Evolutionary conservation across 106 monocot genomes (phyloP), one percentile per base, ranked within the genome.

Genomic region (Posidonia australis): DNA sequence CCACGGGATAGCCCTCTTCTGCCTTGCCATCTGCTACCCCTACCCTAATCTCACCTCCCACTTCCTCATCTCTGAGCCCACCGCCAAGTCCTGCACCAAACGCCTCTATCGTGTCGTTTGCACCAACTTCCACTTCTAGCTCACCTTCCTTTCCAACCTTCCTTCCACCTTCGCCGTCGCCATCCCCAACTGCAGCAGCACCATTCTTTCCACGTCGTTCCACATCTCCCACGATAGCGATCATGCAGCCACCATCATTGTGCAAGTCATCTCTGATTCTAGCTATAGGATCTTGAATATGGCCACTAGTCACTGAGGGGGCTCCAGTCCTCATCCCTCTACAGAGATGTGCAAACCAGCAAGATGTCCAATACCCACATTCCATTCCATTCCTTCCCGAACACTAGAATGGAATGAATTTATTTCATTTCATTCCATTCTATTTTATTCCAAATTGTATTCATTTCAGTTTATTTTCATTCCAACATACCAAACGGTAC

Each of bases 121-220:
- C 77, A 86, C 86, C 58, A 91, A 91, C 59, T 91, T 83, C 78
- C 83, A 83, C 41, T 91, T 91, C 77, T 87, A 74, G 77, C 81
- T 91, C 29, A 68, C 86, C 51, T 91, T 87, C 71, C 86, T 81
- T 19, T 19, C 77, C 25, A 17, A 60, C 9, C 42, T 69, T 70
- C 51, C 21, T 81, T 84, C 67, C n/a, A n/a, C n/a, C n/a, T n/a
- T n/a, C n/a, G n/a, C n/a, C n/a, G n/a, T n/a, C n/a, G n/a, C n/a
- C n/a, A n/a, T n/a, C n/a, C n/a, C n/a, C n/a, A n/a, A n/a, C n/a
- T 91, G 81, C 72, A n/a, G 90, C 65, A 86, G 86, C 44, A 81
- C 81, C 14, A 16, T 91, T 12, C 63, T 66, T 62, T 73, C 66
- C 46, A 36, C 79, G 24, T 70, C 79, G 1, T 86, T 91, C 64